phyloP scores from a whole-genome alignment of 257 asterid genomes.

The Nicotiana sylvestris region DNA sequence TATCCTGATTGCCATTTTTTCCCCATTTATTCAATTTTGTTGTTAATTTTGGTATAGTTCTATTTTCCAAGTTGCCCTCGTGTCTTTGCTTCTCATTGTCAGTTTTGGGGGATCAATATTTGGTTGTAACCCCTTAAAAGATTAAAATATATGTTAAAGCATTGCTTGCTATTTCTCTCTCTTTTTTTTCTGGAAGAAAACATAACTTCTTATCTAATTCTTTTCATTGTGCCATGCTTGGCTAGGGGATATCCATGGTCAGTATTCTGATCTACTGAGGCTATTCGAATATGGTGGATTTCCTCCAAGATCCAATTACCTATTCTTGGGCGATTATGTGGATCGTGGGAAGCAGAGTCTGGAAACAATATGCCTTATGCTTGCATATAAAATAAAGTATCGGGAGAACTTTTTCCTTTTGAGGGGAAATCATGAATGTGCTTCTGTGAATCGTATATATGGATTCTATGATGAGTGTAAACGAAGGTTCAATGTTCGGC shows the following conservation, averaged over 20 bases:
- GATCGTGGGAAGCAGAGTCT: slow-evolving; percentile 86
- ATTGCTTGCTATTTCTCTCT: background rate
- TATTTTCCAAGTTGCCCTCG: background rate
- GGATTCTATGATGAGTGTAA: slow-evolving; percentile 84
- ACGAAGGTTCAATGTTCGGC: slow-evolving; percentile 54
- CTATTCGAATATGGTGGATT: slow-evolving; percentile 71
- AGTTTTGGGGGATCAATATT: background rate
- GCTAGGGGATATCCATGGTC: slow-evolving; percentile 81
- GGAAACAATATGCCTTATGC: slow-evolving; percentile 73
- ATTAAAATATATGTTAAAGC: background rate
- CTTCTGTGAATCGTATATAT: slow-evolving; percentile 68
- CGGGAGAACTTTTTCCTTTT: slow-evolving; percentile 74
- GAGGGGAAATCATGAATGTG: slow-evolving; percentile 84
- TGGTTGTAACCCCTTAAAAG: background rate
- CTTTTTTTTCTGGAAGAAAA: background rate
- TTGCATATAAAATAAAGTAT: slow-evolving; percentile 71
- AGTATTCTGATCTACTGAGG: slow-evolving; percentile 71
- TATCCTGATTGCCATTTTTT: background rate
- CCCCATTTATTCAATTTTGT: background rate
- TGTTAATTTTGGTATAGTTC: background rate
- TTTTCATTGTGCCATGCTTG: slow-evolving; percentile 12
- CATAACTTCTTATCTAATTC: background rate
- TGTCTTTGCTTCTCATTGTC: background rate
- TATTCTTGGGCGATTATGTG: slow-evolving; percentile 75
- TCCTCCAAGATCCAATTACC: slow-evolving; percentile 71